Percentiles rank a stretch among this genome's conserved stretches.
Conservation (phyloP, 768 basidiomycete species). For the Lentinus brumalis region DNA sequence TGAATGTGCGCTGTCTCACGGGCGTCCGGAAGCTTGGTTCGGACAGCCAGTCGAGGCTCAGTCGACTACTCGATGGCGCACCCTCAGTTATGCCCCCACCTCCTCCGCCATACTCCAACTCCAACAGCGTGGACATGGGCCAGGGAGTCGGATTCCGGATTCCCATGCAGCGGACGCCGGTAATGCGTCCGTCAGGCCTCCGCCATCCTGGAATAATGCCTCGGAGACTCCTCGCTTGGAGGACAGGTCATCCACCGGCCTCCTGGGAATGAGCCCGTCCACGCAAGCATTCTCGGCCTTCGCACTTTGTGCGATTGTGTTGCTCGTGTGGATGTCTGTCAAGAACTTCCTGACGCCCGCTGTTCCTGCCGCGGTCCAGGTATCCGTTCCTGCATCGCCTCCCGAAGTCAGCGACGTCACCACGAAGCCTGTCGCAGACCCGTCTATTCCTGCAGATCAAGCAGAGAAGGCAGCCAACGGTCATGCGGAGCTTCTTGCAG, state of each 20-base stretch:
- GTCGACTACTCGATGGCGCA: constrained; percentile 63
- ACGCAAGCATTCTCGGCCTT: constrained; percentile 18
- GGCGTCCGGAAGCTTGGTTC: constrained; percentile 60
- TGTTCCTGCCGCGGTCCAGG: background rate
- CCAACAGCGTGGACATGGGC: constrained; percentile 18
- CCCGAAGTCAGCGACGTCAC: background rate
- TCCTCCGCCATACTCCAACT: constrained; percentile 26
- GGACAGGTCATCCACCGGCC: background rate
- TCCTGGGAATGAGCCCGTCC: constrained; percentile 8
- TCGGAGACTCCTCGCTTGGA: constrained; percentile 1
- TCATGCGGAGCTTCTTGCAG: background rate
- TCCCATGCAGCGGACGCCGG: background rate
- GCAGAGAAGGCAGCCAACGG: constrained; percentile 3
- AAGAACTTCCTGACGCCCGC: constrained; percentile 10
- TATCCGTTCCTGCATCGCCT: background rate
- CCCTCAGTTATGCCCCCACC: constrained; percentile 35
- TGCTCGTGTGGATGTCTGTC: constrained; percentile 15
- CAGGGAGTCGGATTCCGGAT: constrained; percentile 16
- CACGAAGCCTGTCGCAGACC: background rate
- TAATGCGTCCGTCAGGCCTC: constrained; percentile 16
- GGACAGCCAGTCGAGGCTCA: constrained; percentile 41
- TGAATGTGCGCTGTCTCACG: constrained; percentile 60
- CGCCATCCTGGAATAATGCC: background rate
- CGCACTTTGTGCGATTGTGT: constrained; percentile 11
- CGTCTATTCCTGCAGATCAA: background rate